These are phyloP conservation scores for Wickerhamiella vanderwaltii DNA, from an alignment of 805 yeast genomes.

Conservation along the genomic window DNA sequence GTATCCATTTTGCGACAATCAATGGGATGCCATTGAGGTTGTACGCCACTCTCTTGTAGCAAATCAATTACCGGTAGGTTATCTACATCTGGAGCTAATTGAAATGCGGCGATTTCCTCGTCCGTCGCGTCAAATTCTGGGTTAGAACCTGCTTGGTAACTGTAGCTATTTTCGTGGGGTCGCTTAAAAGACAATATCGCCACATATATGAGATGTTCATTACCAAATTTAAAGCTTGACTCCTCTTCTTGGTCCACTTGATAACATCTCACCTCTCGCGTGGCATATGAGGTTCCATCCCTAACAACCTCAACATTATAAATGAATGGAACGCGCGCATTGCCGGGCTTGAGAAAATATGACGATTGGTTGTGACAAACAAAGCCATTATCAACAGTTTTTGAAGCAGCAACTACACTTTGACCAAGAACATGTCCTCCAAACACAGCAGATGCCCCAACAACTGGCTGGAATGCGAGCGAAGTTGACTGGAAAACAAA, in stretches of 20 bases:
- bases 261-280: slow-evolving; percentile 22
- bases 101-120: slow-evolving; percentile 14
- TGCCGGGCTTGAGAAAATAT: slow-evolving; percentile 24
- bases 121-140: slow-evolving; percentile 12
- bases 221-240: slow-evolving; percentile 16
- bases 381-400: slow-evolving; percentile 18
- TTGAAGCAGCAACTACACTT: slow-evolving; percentile 19
- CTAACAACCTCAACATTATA: slow-evolving; percentile 22
- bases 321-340: slow-evolving; percentile 22
- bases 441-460: slow-evolving; percentile 21
- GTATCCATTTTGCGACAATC: slow-evolving; percentile 25
- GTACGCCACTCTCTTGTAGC: slow-evolving; percentile 1
- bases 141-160: slow-evolving; percentile 15
- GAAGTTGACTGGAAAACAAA: slow-evolving; percentile 18
- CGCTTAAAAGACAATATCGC: slow-evolving; percentile 17
- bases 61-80: slow-evolving; percentile 1
- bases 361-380: slow-evolving; percentile 23
- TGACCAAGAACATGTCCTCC: slow-evolving; percentile 26
- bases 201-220: slow-evolving; percentile 16
- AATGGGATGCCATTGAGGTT: slow-evolving; percentile 22
- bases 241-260: slow-evolving; percentile 20
- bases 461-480: slow-evolving; percentile 21
- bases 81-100: slow-evolving; percentile 25
- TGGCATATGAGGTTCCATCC: slow-evolving; percentile 22
- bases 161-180: slow-evolving; percentile 12